Evolutionary conservation across 73 alveolate species (phyloP), one percentile per base, ranked within the genome.

Genomic region (Diophrys sp.): DNA sequence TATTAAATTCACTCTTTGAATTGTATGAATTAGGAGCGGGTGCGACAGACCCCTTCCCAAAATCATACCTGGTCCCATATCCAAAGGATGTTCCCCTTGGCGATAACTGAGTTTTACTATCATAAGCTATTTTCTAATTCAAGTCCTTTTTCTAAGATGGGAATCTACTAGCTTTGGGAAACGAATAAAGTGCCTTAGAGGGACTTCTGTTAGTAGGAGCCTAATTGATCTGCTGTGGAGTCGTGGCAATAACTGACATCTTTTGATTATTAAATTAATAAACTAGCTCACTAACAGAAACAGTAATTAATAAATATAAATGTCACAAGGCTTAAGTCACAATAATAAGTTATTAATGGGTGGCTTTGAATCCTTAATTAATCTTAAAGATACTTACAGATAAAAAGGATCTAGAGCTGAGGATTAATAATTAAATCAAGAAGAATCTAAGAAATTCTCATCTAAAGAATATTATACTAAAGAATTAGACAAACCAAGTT

Each of bases 11-110:
- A 14, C 70, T 31, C 18, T 30, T 5, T 8, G 23, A 24, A 32
- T 29, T 71, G 32, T 71, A 71, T 18, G 79, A 71, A 29, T 26
- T 31, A 31, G 79, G 79, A 71, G 79, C 70, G 11, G 79, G 79
- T 18, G 32, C 29, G 14, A 14, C 33, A 31, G 31, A 2, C 33
- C 54, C 31, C 11, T 14, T 26, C 11, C 24, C 79, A 5, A 74
- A 32, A 28, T n/a, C 44, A 25, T 27, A 53, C 25, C 90, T 11
- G 18, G 18, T 71, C 5, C 79, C 79, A 32, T 71, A 71, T 11
- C 79, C 79, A 71, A 71, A 71, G 24, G 53, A 30, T 1, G 79
- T 71, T 8, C 62, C 30, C 5, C 79, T 29, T 1, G 27, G 23
- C 1, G 70, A 31, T 71, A 23, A 24, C 8, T 32, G 11, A 18